Conservation (phyloP, 1,139 yeast species). For the Arxiozyma bovina region DNA sequence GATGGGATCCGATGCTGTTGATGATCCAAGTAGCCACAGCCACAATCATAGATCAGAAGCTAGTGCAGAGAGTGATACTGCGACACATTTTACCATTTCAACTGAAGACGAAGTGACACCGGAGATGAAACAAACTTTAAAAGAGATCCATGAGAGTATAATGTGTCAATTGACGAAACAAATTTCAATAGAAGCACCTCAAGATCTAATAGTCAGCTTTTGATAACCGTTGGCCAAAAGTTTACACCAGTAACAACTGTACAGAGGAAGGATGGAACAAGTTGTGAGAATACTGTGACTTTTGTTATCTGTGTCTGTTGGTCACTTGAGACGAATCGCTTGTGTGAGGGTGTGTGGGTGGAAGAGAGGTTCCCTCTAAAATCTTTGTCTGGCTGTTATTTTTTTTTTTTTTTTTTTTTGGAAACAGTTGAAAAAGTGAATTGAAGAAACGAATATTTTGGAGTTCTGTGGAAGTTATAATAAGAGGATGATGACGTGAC, state of each 20-base stretch:
- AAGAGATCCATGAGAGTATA: slow-evolving; percentile 1
- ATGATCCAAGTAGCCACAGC: background rate
- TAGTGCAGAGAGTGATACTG: background rate
- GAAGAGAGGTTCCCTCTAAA: too few relatives aligned
- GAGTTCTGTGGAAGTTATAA: too few relatives aligned
- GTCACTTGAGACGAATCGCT: background rate
- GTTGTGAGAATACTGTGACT: too few relatives aligned
- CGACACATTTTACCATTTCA: background rate
- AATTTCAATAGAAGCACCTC: background rate
- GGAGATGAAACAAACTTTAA: slow-evolving; percentile 2
- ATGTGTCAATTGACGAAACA: background rate
- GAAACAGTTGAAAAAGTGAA: too few relatives aligned
- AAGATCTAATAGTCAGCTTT: slow-evolving; percentile 1
- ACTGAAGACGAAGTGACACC: background rate
- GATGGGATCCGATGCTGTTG: background rate
- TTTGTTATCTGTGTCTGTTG: background rate
- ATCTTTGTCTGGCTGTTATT: too few relatives aligned
- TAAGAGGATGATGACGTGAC: too few relatives aligned
- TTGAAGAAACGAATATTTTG: too few relatives aligned
- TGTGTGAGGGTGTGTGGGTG: background rate
- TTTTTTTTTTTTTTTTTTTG: background rate
- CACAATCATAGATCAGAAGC: background rate
- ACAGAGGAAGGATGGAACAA: too few relatives aligned
- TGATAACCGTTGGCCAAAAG: background rate
- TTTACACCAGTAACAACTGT: background rate